These are phyloP conservation scores for Phytopythium helicoides DNA, from an alignment of 352 stramenopile species.

Conservation along the genomic window DNA sequence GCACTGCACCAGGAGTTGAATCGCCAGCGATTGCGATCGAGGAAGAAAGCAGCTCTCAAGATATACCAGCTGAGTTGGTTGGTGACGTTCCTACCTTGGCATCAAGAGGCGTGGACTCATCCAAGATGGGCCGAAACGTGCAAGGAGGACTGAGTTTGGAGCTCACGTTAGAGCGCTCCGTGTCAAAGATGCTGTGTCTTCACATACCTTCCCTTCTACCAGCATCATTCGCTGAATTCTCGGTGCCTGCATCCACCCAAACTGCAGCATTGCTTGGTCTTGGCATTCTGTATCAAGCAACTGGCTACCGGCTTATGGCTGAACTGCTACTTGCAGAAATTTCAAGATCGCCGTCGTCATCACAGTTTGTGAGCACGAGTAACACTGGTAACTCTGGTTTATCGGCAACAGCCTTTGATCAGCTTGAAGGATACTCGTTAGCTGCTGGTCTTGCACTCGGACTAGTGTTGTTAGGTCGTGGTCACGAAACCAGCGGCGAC, in stretches of 20 bases:
- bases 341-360: constrained; percentile 74
- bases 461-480: constrained; percentile 92
- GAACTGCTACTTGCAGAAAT: constrained; percentile 98
- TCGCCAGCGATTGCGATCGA: neutral
- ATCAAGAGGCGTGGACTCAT: neutral
- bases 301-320: constrained; percentile 96
- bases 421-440: constrained; percentile 94
- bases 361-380: constrained; percentile 56
- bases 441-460: constrained; percentile 93
- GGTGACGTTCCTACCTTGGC: neutral
- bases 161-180: constrained; percentile 77
- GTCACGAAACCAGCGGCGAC: constrained; percentile 59
- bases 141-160: constrained; percentile 47
- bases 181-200: constrained; percentile 98
- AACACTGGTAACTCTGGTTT: constrained; percentile 36
- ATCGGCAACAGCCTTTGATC: constrained; percentile 65
- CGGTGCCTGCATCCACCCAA: constrained; percentile 94
- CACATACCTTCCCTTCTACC: constrained; percentile 96
- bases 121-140: constrained; percentile 19
- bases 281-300: constrained; percentile 95
- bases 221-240: constrained; percentile 93
- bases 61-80: neutral
- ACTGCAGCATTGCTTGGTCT: constrained; percentile 94
- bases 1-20: no score
- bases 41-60: neutral